Evolutionary conservation across 2,329 filamentous ascomycete genomes (phyloP), one percentile per base, ranked within the genome.

Genomic region (Aaosphaeria arxii): DNA sequence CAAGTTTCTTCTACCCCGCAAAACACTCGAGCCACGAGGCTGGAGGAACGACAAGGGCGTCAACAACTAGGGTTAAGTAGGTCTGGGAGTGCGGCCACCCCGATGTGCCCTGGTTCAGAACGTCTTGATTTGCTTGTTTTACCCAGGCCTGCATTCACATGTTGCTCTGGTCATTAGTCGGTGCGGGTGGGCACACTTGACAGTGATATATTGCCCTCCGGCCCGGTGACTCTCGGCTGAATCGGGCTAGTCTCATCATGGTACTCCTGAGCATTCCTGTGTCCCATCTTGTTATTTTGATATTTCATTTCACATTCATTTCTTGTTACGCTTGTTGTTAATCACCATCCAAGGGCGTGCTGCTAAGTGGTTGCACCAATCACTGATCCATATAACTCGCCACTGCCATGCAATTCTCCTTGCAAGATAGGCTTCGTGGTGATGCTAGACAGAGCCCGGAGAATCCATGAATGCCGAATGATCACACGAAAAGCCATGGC

Each of bases 201-300:
- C 53, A 52, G 54, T 52, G 50, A 56, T 60, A 51, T 50, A 58
- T 46, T 51, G 47, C 55, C 56, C 55, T 54, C 57, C 62, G 55
- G 59, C 51, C 61, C 61, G 58, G 58, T 66, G 63, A 67, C 59
- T 48, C 56, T 51, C 47, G 47, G 56, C 58, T 47, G 44, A 59
- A 60, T 46, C 29, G 50, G 59, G 49, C 48, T 66, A 63, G 60
- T 45, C 43, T 39, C 17, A 24, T 24, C 17, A 24, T 24, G 17
- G 17, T 24, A 24, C 48, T 50, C 42, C 41, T 35, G 38, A 42
- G 42, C 17, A 24, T 24, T 24, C 17, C 17, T 24, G 17, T 24
- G 17, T 24, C 17, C 17, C 17, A 24, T 24, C 17, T 24, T 24
- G 17, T 24, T 24, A 24, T 24, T 24, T 24, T 24, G 17, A 24